These are phyloP conservation scores for Daldinia concentrica DNA, from an alignment of 495 filamentous ascomycete species.

Conservation along the genomic window DNA sequence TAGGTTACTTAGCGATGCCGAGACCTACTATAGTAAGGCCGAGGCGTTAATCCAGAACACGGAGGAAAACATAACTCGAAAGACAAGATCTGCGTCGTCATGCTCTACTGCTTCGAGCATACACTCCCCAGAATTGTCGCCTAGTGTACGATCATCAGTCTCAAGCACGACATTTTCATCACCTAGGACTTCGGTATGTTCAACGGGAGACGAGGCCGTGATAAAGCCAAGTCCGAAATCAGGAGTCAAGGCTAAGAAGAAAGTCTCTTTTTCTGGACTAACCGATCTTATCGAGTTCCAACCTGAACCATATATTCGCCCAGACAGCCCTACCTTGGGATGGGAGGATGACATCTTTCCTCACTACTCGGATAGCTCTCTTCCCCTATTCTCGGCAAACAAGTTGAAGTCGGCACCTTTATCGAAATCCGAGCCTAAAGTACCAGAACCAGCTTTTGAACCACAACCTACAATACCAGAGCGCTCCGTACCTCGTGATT, in stretches of 20 bases:
- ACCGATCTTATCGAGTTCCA: conserved; percentile 48
- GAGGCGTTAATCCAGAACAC: conserved; percentile 52
- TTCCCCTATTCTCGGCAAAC: conserved; percentile 24
- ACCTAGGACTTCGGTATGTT: conserved; percentile 54
- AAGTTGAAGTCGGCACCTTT: conserved; percentile 23
- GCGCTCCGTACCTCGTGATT: background rate
- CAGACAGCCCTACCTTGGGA: conserved; percentile 58
- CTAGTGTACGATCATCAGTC: conserved; percentile 56
- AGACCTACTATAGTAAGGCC: conserved; percentile 57
- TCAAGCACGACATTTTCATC: conserved; percentile 54
- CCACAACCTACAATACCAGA: conserved; percentile 16
- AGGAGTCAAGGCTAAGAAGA: conserved; percentile 54
- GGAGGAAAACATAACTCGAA: conserved; percentile 49
- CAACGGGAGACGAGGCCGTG: conserved; percentile 48
- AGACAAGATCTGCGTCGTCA: conserved; percentile 45
- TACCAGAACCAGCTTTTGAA: conserved; percentile 3
- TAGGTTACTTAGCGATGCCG: conserved; percentile 58
- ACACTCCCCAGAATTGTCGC: conserved; percentile 56
- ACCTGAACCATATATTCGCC: conserved; percentile 55
- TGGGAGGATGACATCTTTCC: conserved; percentile 52
- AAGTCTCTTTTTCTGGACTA: conserved; percentile 61
- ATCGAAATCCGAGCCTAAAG: conserved; percentile 1
- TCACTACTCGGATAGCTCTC: conserved; percentile 7
- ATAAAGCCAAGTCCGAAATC: conserved; percentile 27
- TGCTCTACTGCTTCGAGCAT: conserved; percentile 53